phyloP scores from a whole-genome alignment of 768 basidiomycete species.

The Pulveroboletus ravenelii region DNA sequence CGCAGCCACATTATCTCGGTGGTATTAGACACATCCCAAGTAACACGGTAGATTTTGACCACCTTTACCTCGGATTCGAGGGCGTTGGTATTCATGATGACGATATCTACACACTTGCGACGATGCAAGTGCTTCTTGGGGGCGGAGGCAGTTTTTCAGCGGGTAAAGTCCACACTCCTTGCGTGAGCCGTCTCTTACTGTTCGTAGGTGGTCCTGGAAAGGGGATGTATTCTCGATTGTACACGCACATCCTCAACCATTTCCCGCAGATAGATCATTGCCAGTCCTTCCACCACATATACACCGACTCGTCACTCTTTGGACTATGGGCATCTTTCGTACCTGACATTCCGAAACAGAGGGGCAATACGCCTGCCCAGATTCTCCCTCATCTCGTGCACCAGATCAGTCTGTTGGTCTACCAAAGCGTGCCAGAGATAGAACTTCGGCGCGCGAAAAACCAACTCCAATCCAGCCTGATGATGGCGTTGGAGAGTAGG shows the following conservation, averaged over 20 bases:
- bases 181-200: slow-evolving; percentile 3
- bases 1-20: slow-evolving; percentile 69
- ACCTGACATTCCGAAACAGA: slow-evolving; percentile 51
- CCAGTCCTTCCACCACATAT: slow-evolving; percentile 96
- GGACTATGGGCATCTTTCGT: slow-evolving; percentile 86
- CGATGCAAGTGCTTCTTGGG: slow-evolving; percentile 91
- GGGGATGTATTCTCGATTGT: slow-evolving; percentile 97
- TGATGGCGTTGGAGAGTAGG: slow-evolving; percentile 92
- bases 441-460: slow-evolving; percentile 91
- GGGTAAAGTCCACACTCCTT: slow-evolving; percentile 36
- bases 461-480: slow-evolving; percentile 86
- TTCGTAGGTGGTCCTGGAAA: slow-evolving; percentile 86
- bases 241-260: slow-evolving; percentile 93
- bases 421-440: slow-evolving; percentile 54
- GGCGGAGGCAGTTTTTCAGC: slow-evolving; percentile 97
- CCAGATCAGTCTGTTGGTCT: slow-evolving; percentile 79
- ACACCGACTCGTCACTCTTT: slow-evolving; percentile 89
- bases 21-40: slow-evolving; percentile 71
- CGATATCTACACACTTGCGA: slow-evolving; percentile 89
- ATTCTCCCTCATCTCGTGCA: slow-evolving; percentile 83
- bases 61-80: slow-evolving; percentile 90
- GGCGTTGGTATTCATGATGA: slow-evolving; percentile 87
- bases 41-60: slow-evolving; percentile 70
- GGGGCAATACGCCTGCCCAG: slow-evolving; percentile 60
- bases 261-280: slow-evolving; percentile 94